Base-by-base conservation (phyloP, 179 eudicot genomes). In the Actinidia polygama region DNA sequence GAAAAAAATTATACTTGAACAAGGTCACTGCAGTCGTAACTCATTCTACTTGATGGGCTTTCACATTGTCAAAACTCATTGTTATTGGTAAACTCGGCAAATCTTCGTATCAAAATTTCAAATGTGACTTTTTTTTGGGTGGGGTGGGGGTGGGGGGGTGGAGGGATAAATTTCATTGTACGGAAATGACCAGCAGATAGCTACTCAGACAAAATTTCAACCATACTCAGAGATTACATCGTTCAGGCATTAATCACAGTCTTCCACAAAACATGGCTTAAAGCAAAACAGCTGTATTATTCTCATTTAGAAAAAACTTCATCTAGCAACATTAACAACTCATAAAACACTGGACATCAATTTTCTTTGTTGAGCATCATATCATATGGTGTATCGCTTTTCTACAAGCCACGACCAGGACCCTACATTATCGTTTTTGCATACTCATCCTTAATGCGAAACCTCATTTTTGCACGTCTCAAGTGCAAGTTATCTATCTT, bases 401-500 rank as follows among this genome's bases (percentile, higher is more conserved):
- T 9, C 68, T 77, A 16, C 80, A 77, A 36, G 80, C 68, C 50
- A 58, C 53, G 58, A 55, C 9, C 7, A 24, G 68, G 23, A 58
- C 80, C 80, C 80, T n/a, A 12, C 50, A 57, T 51, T 18, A 44
- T 77, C 11, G 11, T 51, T 12, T 51, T 61, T n/a, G 36, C 61
- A 21, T 58, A 59, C 51, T 55, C 66, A 7, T 77, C 53, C 49
- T 12, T 77, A 14, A 3, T 30, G 11, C n/a, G n/a, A 24, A 77
- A 16, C 67, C 1, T 40, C 80, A 19, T 30, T 30, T 57, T 14
- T 0, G 26, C 80, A 24, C 36, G 50, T 55, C 80, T 15, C 68
- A 77, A 26, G 80, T 77, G 24, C 80, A 58, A 77, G 68, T 57
- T 4, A 77, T 57, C 51, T 77, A 30, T 40, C 57, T 77, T 67